Base-by-base conservation (phyloP, 2,329 filamentous ascomycete genomes). In the Aspergillus sp. region DNA sequence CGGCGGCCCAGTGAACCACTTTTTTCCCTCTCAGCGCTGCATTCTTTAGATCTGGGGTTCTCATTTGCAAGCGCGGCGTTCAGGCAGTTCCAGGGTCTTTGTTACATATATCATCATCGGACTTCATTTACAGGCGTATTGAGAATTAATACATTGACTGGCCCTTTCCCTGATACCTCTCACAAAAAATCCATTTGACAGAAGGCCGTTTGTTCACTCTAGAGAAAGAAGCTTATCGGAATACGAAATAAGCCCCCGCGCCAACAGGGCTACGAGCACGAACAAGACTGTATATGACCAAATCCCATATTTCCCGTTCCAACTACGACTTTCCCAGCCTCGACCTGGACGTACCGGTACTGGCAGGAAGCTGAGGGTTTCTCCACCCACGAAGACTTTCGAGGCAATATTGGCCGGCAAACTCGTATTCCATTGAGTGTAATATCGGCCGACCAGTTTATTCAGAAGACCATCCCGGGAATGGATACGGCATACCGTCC, bases 391-490 rank as follows among this genome's bases (percentile, higher is more conserved):
- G n/a, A 66, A 9, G 26, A 62, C 49, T 5, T 48, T 56, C 2
- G 51, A 4, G 64, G 65, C n/a, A 48, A 51, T 32, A 59, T 56
- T n/a, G 12, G 34, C 13, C n/a, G 34, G 34, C 13, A 36, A n/a
- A 36, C 9, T 36, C 12, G 34, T 36, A n/a, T 36, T n/a, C 34
- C 34, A 36, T 36, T 13, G 34, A 36, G 34, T 36, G 34, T 36
- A 36, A 44, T 64, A 66, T 9, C 66, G 61, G 6, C 61, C 59
- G 34, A 66, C 48, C 2, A 65, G 6, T 4, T 36, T 55, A 22
- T 64, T 63, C 3, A 60, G n/a, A 30, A 64, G 43, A 6, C 59
- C 60, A 32, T 67, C 62, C 5, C 63, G 58, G 15, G 62, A 59
- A 6, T 68, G 64, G 17, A 68, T 39, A 2, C 66, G 59, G 18